Evolutionary conservation across 495 filamentous ascomycete genomes (phyloP).

Genomic region (Annulohypoxylon bovei): DNA sequence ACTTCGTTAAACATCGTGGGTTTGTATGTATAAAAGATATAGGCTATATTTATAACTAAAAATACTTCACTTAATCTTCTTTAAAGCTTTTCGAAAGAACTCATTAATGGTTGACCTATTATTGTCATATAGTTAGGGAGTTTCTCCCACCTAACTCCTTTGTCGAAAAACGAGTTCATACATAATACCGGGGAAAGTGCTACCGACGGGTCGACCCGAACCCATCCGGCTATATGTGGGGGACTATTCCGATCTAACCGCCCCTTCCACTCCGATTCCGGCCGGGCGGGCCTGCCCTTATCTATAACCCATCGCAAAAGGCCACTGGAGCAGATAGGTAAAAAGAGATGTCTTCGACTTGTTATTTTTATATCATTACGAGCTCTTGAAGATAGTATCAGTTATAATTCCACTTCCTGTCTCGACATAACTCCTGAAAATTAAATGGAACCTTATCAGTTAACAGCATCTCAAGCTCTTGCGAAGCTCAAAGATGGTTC

Average conservation of each 20-base stretch:
- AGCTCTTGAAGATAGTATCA: neutral
- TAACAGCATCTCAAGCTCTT: constrained; percentile 53
- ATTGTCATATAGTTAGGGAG: no score
- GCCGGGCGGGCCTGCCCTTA: neutral
- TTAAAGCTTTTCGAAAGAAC: no score
- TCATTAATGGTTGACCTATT: no score
- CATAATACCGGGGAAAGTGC: neutral
- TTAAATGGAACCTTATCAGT: constrained; percentile 50
- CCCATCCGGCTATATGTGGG: constrained; percentile 17
- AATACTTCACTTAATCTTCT: no score
- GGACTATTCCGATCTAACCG: constrained; percentile 4
- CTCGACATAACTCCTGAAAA: neutral
- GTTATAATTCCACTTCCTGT: neutral
- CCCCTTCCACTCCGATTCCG: constrained; percentile 17
- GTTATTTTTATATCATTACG: neutral
- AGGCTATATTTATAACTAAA: no score
- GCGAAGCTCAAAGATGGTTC: constrained; percentile 47
- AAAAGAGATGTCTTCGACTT: no score
- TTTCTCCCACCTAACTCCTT: no score
- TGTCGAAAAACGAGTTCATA: neutral
- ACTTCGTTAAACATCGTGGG: no score
- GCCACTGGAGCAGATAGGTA: no score
- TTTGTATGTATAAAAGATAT: no score
- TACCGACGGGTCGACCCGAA: neutral
- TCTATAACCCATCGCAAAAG: no score